Evolutionary conservation across 495 filamentous ascomycete genomes (phyloP).

Genomic region (Terfezia claveryi): DNA sequence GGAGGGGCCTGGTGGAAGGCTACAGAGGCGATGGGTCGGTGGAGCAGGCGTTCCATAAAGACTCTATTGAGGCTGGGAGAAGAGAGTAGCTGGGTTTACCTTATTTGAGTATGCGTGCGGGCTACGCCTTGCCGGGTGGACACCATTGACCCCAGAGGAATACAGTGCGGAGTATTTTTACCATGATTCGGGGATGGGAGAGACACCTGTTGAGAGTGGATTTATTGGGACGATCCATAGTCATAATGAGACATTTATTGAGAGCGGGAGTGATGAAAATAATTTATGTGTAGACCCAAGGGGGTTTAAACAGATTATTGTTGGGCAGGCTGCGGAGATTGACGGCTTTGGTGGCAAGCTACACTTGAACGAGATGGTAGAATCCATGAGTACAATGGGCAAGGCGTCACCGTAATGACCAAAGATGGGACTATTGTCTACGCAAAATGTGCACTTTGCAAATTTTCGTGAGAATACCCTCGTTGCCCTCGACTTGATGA

Average conservation of each 20-base stretch:
- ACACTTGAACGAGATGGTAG: constrained; percentile 36
- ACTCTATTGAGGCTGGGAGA: constrained; percentile 18
- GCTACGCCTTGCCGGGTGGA: constrained; percentile 41
- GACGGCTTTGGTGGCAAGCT: constrained; percentile 19
- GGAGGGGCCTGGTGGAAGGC: constrained; percentile 10
- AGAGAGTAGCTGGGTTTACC: constrained; percentile 39
- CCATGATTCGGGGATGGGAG: constrained; percentile 22
- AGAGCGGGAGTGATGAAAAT: constrained; percentile 31
- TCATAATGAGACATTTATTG: constrained; percentile 24
- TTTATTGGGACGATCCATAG: constrained; percentile 21
- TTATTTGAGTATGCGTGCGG: constrained; percentile 39
- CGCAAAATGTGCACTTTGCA: constrained; percentile 36
- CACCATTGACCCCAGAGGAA: constrained; percentile 31
- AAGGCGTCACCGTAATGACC: constrained; percentile 35
- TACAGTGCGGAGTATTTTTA: constrained; percentile 16
- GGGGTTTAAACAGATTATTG: constrained; percentile 43
- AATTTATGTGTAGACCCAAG: constrained; percentile 45
- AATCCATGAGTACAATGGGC: constrained; percentile 29
- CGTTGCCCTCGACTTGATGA: background rate
- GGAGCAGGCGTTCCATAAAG: constrained; percentile 5
- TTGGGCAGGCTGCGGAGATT: constrained; percentile 32
- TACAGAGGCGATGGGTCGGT: constrained; percentile 7
- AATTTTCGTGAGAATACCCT: constrained; percentile 27
- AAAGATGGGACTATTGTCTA: constrained; percentile 35
- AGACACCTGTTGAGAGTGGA: constrained; percentile 21